Conservation (phyloP, 163 green algal genomes). For the Chloromonas sp. region DNA sequence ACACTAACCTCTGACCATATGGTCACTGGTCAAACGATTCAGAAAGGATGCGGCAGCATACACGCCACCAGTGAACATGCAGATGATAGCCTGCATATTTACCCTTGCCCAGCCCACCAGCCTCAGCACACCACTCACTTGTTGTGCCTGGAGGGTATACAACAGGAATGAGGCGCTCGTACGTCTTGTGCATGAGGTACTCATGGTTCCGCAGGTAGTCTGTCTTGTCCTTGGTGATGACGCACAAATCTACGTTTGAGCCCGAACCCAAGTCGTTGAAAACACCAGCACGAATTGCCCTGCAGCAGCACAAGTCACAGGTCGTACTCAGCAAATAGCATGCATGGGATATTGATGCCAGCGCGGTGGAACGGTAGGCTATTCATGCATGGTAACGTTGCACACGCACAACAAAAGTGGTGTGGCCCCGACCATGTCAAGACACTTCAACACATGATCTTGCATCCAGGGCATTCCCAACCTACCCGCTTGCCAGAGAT, state of each 20-base stretch:
- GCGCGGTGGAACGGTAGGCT: no score
- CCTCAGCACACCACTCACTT: constrained; percentile 34
- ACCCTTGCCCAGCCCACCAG: background rate
- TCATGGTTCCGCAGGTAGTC: constrained; percentile 91
- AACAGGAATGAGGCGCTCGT: constrained; percentile 59
- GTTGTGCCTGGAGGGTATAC: constrained; percentile 59
- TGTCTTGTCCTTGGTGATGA: constrained; percentile 83
- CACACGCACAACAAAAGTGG: no score
- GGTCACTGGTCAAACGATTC: no score
- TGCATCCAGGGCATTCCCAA: no score
- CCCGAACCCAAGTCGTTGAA: constrained; percentile 96
- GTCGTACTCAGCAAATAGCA: no score
- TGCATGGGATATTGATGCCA: no score
- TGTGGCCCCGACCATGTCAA: no score
- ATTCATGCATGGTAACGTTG: no score
- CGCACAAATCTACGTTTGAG: constrained; percentile 95
- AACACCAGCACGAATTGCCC: constrained; percentile 73
- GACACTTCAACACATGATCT: no score
- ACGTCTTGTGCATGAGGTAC: constrained; percentile 78
- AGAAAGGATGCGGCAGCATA: no score
- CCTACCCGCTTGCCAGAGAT: no score
- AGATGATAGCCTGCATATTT: background rate
- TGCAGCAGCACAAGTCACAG: background rate
- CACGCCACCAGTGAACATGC: background rate
- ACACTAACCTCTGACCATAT: no score